These are phyloP conservation scores for Clonostachys chloroleuca DNA, from an alignment of 2,329 filamentous ascomycete genomes.

Conservation along the genomic window DNA sequence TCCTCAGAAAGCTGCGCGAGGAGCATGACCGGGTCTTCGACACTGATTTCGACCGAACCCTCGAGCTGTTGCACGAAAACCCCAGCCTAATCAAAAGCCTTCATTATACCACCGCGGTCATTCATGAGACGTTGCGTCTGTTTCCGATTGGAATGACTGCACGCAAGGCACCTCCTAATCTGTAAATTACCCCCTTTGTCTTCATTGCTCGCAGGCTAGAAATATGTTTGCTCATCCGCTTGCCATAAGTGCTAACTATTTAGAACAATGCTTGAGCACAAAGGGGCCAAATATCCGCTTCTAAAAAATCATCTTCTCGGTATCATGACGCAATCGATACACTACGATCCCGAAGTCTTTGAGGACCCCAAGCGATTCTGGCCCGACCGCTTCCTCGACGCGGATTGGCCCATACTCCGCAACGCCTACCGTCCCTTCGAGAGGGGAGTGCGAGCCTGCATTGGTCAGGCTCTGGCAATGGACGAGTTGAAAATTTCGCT, in stretches of 20 bases:
- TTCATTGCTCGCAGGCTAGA: no score
- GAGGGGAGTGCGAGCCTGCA: conserved; percentile 24
- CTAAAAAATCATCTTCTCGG: no score
- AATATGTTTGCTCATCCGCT: no score
- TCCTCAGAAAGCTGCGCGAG: conserved; percentile 12
- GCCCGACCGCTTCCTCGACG: conserved; percentile 34
- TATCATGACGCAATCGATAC: no score
- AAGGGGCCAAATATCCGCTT: no score
- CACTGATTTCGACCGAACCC: conserved; percentile 15
- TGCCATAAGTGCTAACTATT: no score
- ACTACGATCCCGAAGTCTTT: conserved; percentile 26
- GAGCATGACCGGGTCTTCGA: conserved; percentile 21
- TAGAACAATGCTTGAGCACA: no score
- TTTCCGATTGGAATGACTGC: conserved; percentile 40
- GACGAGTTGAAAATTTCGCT: conserved; percentile 22
- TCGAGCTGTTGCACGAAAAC: conserved; percentile 26
- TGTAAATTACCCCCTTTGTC: no score
- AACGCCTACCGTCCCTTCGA: conserved; percentile 28
- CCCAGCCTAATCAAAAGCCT: conserved; percentile 42
- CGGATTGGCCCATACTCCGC: no score
- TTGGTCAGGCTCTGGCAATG: conserved; percentile 27
- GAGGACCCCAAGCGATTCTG: conserved; percentile 27
- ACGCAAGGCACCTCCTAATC: conserved; percentile 20
- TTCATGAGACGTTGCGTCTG: conserved; percentile 49
- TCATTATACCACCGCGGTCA: conserved; percentile 45